phyloP scores from a whole-genome alignment of 345 rosid species.

The Hibiscus syriacus region DNA sequence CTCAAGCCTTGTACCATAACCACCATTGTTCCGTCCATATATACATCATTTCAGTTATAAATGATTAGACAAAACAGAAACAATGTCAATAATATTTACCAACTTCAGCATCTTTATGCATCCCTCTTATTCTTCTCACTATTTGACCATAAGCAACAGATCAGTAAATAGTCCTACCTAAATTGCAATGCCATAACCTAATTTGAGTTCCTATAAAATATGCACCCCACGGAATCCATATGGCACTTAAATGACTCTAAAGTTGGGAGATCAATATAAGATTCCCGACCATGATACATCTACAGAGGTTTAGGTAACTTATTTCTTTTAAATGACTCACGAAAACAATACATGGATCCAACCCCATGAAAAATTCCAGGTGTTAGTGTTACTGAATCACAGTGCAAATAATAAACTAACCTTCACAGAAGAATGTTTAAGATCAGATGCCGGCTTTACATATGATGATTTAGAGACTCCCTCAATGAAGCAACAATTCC shows the following conservation, averaged over 20 bases:
- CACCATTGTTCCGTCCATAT: background rate
- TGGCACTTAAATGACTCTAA: background rate
- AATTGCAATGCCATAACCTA: background rate
- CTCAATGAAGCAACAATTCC: slow-evolving; percentile 76
- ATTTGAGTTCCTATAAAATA: background rate
- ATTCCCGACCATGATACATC: background rate
- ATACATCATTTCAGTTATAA: background rate
- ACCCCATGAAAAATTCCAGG: background rate
- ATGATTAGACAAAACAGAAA: background rate
- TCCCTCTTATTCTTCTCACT: background rate
- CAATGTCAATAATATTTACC: background rate
- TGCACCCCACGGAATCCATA: background rate
- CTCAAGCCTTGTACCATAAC: background rate
- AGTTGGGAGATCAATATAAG: background rate
- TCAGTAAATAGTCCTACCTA: background rate
- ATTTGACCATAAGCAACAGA: background rate
- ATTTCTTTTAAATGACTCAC: background rate
- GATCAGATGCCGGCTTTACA: slow-evolving; percentile 81
- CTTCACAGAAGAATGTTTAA: slow-evolving; percentile 90
- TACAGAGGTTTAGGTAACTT: background rate
- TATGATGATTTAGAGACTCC: slow-evolving; percentile 89
- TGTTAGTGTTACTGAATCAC: background rate
- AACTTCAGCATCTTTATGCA: background rate
- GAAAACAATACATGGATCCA: background rate
- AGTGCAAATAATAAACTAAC: slow-evolving; percentile 27